A percentile compares a stretch with the other conserved stretches of the same genome.
Evolutionary conservation across 1,284 basidiomycete genomes (phyloP).

Genomic region (Rhodotorula sp.): DNA sequence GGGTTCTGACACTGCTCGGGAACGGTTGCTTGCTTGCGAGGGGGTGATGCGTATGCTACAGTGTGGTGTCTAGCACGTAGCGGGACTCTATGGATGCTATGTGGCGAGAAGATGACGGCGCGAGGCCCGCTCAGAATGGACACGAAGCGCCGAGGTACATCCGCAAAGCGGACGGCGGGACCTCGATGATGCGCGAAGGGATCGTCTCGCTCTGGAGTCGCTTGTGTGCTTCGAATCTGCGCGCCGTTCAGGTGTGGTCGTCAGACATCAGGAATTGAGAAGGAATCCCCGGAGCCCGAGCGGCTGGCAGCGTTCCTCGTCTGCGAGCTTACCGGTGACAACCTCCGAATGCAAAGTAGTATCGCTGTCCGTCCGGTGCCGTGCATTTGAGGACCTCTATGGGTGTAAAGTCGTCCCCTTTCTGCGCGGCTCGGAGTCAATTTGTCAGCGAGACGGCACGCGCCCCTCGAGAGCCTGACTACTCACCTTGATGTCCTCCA

Average conservation of each 20-base stretch:
- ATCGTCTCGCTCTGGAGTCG: conserved; percentile 49
- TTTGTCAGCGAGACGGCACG: neutral
- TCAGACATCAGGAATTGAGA: neutral
- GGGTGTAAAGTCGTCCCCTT: conserved; percentile 52
- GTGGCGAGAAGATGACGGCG: no score
- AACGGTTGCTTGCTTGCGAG: no score
- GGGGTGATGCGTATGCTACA: no score
- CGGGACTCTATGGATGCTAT: no score
- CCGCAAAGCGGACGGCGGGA: conserved; percentile 50
- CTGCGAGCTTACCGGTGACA: conserved; percentile 49
- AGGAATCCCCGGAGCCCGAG: neutral
- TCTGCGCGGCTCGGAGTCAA: conserved; percentile 35
- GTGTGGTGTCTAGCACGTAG: no score
- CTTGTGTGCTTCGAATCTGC: conserved; percentile 52
- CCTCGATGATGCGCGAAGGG: conserved; percentile 51
- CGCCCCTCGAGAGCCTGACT: neutral
- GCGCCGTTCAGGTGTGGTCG: rapidly evolving
- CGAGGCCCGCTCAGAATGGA: conserved; percentile 46
- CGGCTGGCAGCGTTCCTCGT: neutral
- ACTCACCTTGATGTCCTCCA: conserved; percentile 52
- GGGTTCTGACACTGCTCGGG: no score
- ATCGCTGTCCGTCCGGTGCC: conserved; percentile 45
- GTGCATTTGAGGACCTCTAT: conserved; percentile 51
- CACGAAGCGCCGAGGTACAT: conserved; percentile 50
- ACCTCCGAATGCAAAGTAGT: conserved; percentile 53